Conservation (phyloP, 805 yeast genomes). For the Ogataea pilisensis region DNA sequence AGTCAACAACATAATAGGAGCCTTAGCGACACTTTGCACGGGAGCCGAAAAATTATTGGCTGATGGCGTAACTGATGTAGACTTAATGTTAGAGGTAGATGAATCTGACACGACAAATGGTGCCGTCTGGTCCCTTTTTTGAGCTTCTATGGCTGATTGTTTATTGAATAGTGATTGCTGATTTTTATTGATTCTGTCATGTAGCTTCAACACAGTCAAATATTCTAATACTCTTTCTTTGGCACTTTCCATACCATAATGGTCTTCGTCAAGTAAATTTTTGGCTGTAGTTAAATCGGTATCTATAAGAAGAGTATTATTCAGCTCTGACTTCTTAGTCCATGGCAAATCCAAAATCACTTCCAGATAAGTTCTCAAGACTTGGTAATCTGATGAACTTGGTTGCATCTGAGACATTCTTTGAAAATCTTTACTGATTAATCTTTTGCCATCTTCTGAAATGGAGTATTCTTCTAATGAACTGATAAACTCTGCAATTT, state of each 20-base stretch:
- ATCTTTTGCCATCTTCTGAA: conserved; percentile 38
- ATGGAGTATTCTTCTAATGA: conserved; percentile 31
- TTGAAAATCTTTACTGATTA: conserved; percentile 47
- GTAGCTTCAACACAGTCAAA: conserved; percentile 69
- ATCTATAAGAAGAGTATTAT: conserved; percentile 26
- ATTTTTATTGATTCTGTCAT: conserved; percentile 22
- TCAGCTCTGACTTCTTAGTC: conserved; percentile 28
- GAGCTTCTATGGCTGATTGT: conserved; percentile 1
- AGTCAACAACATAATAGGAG: conserved; percentile 77
- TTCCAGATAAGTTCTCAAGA: conserved; percentile 59
- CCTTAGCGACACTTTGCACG: conserved; percentile 20
- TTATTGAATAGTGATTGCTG: neutral
- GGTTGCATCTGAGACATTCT: conserved; percentile 52
- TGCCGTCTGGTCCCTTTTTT: neutral
- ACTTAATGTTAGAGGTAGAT: no score
- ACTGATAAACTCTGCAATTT: conserved; percentile 28
- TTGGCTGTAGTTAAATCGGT: conserved; percentile 52
- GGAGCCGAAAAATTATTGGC: neutral
- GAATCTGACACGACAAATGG: conserved; percentile 5
- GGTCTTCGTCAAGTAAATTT: conserved; percentile 65
- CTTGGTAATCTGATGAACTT: conserved; percentile 60
- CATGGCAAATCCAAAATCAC: conserved; percentile 64
- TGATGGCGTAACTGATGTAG: neutral
- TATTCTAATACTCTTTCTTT: conserved; percentile 76
- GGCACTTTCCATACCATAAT: conserved; percentile 69